Conservation (phyloP, 2,329 filamentous ascomycete species). For the Fusarium sp. region DNA sequence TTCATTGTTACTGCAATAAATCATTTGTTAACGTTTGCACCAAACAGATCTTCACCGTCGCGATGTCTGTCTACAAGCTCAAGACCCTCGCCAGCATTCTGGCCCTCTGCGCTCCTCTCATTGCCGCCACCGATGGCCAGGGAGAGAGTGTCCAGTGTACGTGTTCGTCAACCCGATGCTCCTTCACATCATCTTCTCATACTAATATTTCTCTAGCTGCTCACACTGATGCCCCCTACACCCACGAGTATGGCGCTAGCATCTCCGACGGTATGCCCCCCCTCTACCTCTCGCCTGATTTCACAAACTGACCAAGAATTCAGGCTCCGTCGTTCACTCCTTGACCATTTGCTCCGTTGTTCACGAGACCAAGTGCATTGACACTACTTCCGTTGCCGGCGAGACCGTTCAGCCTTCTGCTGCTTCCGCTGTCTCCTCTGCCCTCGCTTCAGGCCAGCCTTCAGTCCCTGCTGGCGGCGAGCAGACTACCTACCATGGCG, state of each 20-base stretch:
- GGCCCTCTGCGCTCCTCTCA: constrained; percentile 39
- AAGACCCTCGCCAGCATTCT: constrained; percentile 40
- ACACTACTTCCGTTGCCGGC: constrained; percentile 45
- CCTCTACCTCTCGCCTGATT: not conserved
- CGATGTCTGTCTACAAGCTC: constrained; percentile 49
- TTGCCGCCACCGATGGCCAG: constrained; percentile 26
- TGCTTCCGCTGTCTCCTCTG: constrained; percentile 11
- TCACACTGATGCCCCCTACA: constrained; percentile 43
- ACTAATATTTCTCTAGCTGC: constrained; percentile 43
- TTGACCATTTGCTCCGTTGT: constrained; percentile 53
- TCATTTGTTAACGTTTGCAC: not conserved
- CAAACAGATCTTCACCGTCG: constrained; percentile 27
- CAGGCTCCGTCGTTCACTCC: constrained; percentile 50
- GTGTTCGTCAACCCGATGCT: not conserved
- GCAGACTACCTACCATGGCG: constrained; percentile 30
- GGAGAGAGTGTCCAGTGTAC: constrained; percentile 38
- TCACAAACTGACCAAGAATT: not conserved
- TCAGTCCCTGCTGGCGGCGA: constrained; percentile 26
- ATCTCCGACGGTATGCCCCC: constrained; percentile 49
- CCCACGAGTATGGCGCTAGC: constrained; percentile 49
- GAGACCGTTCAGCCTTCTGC: constrained; percentile 15
- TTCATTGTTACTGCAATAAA: not conserved
- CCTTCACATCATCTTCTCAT: not conserved
- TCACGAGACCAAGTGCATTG: constrained; percentile 50
- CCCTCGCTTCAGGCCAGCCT: constrained; percentile 20